A percentile compares a stretch with the other conserved stretches of the same genome.
Conservation (phyloP, 805 yeast genomes). For the Saccharomycopsis babjevae region DNA sequence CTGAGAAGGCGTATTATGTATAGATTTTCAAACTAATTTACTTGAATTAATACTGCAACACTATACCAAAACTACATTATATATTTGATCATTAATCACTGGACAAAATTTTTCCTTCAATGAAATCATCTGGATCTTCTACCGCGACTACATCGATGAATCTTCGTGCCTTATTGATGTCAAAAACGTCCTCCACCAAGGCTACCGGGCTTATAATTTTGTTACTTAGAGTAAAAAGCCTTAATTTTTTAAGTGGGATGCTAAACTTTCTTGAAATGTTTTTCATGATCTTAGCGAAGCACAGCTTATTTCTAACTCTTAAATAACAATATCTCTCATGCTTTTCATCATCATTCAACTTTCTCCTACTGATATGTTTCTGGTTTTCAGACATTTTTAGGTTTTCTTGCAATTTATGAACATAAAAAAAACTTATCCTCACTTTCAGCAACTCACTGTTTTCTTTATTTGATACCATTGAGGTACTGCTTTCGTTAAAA, state of each 20-base stretch:
- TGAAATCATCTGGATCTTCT: not conserved
- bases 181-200: not conserved
- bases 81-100: not conserved
- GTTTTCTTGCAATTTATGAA: not conserved
- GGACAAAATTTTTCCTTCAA: not conserved
- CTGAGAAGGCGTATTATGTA: too few relatives aligned
- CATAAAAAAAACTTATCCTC: not conserved
- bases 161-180: not conserved
- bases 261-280: not conserved
- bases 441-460: not conserved
- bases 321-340: not conserved
- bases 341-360: not conserved
- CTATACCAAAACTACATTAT: not conserved
- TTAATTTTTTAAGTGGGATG: not conserved
- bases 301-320: not conserved
- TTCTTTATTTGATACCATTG: not conserved
- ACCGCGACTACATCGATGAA: not conserved
- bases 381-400: not conserved
- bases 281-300: not conserved
- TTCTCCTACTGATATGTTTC: not conserved
- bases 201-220: not conserved
- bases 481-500: not conserved
- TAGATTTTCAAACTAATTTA: too few relatives aligned
- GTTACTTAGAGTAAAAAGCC: not conserved
- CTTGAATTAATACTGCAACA: too few relatives aligned